These are phyloP conservation scores for Gnomoniopsis smithogilvyi DNA, from an alignment of 2,329 filamentous ascomycete genomes.

Conservation along the genomic window DNA sequence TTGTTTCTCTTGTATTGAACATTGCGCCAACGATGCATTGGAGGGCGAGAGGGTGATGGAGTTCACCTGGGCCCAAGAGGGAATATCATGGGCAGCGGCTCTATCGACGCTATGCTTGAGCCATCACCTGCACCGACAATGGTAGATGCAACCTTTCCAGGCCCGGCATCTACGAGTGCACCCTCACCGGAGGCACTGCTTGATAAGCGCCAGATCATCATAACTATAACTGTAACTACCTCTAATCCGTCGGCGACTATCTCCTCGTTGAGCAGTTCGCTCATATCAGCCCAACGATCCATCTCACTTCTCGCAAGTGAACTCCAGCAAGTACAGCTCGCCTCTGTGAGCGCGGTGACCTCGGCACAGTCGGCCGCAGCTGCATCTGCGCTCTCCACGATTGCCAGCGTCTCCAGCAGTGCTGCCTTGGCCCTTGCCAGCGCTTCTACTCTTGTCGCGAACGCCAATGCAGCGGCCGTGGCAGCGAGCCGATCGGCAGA, in stretches of 20 bases:
- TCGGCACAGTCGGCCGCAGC: conserved; percentile 4
- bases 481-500: conserved; percentile 4
- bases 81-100: not conserved
- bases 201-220: not conserved
- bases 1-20: not conserved
- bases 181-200: not conserved
- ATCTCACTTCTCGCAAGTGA: not conserved
- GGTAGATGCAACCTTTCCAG: not conserved
- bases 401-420: conserved; percentile 7
- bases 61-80: not conserved
- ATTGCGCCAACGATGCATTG: not conserved
- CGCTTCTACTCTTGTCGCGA: not conserved
- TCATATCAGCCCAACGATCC: not conserved
- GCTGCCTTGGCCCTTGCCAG: conserved; percentile 9
- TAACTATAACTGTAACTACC: not conserved
- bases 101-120: not conserved
- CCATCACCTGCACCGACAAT: not conserved
- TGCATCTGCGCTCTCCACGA: not conserved
- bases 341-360: not conserved
- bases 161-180: not conserved
- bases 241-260: not conserved
- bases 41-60: not conserved
- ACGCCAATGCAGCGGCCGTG: not conserved
- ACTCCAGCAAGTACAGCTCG: not conserved
- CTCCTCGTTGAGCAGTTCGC: conserved; percentile 4